Percentiles rank a stretch among this genome's conserved stretches.
Evolutionary conservation across 306 rosid species (phyloP).

Genomic region (Datisca glomerata): DNA sequence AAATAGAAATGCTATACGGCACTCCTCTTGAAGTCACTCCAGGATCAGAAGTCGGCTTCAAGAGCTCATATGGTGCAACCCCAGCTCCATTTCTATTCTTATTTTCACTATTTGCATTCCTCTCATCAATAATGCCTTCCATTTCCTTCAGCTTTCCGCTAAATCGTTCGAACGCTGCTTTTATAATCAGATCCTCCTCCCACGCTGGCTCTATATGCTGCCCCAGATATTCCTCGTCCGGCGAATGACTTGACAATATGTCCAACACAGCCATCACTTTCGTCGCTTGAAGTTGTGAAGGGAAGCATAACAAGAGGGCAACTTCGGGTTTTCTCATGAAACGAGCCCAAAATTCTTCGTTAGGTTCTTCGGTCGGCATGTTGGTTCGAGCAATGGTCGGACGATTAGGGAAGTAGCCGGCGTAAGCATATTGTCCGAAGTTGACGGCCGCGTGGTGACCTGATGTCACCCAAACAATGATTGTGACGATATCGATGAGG

Average conservation of each 20-base stretch:
- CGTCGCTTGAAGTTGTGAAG: slow-evolving; percentile 60
- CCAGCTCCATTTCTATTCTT: slow-evolving; percentile 80
- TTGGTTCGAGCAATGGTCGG: slow-evolving; percentile 26
- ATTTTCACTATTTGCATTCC: slow-evolving; percentile 27
- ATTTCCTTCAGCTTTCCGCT: slow-evolving; percentile 30
- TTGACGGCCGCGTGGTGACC: slow-evolving; percentile 29
- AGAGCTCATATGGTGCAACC: slow-evolving; percentile 50
- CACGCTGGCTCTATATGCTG: slow-evolving; percentile 45
- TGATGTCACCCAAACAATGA: slow-evolving; percentile 26
- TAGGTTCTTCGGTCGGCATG: slow-evolving; percentile 22
- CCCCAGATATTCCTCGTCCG: slow-evolving; percentile 79
- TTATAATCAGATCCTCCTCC: slow-evolving; percentile 44
- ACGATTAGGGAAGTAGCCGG: slow-evolving; percentile 28
- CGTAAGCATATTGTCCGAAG: slow-evolving; percentile 28
- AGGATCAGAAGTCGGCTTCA: slow-evolving; percentile 65
- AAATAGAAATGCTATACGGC: slow-evolving; percentile 76
- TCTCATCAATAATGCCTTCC: slow-evolving; percentile 40
- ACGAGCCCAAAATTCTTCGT: slow-evolving; percentile 6
- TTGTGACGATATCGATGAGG: slow-evolving; percentile 14
- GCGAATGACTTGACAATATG: slow-evolving; percentile 58
- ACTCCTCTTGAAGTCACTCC: slow-evolving; percentile 70
- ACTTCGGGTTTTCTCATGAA: slow-evolving; percentile 19
- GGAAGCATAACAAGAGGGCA: slow-evolving; percentile 48
- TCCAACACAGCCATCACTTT: slow-evolving; percentile 49
- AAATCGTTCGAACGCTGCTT: slow-evolving; percentile 47